These are phyloP conservation scores for Nicotiana paniculata DNA, from an alignment of 257 asterid species.

Conservation along the genomic window DNA sequence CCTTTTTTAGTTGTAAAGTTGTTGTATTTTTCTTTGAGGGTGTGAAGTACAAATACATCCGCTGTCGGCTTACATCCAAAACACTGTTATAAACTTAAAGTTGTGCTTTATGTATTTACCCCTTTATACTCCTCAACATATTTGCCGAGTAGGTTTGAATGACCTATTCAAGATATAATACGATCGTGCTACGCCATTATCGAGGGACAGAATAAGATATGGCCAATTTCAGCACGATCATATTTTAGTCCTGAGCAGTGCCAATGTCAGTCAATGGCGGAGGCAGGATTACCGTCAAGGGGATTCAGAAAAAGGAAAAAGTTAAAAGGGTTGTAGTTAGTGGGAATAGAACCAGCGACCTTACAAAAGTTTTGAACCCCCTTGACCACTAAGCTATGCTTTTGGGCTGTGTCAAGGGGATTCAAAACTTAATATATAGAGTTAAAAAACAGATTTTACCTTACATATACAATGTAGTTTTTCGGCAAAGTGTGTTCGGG, in stretches of 20 bases:
- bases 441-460: no score
- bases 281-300: no score
- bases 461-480: no score
- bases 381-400: no score
- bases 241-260: background rate
- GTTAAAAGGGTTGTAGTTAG: no score
- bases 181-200: background rate
- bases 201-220: background rate
- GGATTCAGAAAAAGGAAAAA: no score
- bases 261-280: background rate
- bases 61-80: background rate
- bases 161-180: background rate
- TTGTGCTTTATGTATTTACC: background rate
- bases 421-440: no score
- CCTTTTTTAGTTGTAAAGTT: background rate
- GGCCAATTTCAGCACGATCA: background rate
- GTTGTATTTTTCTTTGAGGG: background rate
- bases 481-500: no score
- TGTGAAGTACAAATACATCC: background rate
- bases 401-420: no score
- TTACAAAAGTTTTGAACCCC: no score
- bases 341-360: no score
- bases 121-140: background rate
- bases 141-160: background rate
- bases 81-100: background rate